Conservation (phyloP, 2,329 filamentous ascomycete species). For the Sporothrix schenckii region DNA sequence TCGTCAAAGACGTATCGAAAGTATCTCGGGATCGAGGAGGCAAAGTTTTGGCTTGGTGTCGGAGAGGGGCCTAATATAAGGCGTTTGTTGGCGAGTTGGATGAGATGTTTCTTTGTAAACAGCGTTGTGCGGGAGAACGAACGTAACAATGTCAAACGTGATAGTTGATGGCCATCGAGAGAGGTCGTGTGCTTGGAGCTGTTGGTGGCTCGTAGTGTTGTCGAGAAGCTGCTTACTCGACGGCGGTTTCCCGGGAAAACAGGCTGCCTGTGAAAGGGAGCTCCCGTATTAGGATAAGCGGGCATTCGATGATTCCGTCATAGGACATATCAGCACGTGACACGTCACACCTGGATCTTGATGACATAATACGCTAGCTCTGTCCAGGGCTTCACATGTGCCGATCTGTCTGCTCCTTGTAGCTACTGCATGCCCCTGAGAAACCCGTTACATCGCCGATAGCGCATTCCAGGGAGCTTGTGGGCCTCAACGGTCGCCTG, state of each 20-base stretch:
- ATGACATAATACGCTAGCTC: neutral
- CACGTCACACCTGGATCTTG: neutral
- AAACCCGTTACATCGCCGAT: slow-evolving; percentile 7
- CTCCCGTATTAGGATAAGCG: slow-evolving; percentile 27
- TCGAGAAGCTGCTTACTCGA: slow-evolving; percentile 20
- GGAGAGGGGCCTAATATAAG: neutral
- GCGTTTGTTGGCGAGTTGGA: too few species aligned
- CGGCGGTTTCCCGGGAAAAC: slow-evolving; percentile 20
- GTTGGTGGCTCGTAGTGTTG: neutral
- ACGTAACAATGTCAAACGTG: neutral
- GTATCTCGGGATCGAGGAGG: slow-evolving; percentile 1
- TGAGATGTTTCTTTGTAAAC: neutral
- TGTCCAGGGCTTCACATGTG: neutral
- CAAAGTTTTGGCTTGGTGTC: neutral
- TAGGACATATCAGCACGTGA: slow-evolving; percentile 11
- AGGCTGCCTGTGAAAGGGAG: slow-evolving; percentile 18
- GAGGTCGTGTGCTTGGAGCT: slow-evolving; percentile 13
- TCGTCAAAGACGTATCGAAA: neutral
- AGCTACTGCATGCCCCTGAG: slow-evolving; percentile 21
- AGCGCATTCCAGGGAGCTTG: neutral
- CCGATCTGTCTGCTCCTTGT: neutral
- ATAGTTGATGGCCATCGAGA: neutral
- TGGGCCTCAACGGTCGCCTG: neutral
- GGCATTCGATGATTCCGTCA: slow-evolving; percentile 25
- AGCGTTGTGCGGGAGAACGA: slow-evolving; percentile 9